Conservation (phyloP, 2,329 filamentous ascomycete species). For the Orbilia javanica region DNA sequence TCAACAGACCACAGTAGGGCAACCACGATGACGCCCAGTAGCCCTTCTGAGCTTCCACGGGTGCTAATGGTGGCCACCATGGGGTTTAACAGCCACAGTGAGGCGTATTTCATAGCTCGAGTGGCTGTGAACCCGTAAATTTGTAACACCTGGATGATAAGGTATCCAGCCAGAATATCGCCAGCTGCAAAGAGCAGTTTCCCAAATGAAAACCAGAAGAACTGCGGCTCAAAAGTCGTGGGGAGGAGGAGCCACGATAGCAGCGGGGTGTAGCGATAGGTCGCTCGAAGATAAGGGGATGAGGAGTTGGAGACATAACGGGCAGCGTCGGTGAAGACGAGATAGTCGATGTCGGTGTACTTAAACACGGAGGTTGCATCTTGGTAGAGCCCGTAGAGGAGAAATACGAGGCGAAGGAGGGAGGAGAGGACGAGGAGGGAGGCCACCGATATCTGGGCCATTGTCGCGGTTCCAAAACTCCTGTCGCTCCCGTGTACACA, state of each 20-base stretch:
- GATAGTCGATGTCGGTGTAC: constrained; percentile 99
- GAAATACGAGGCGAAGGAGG: constrained; percentile 77
- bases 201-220: constrained; percentile 81
- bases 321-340: constrained; percentile 95
- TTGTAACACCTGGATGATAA: constrained; percentile 71
- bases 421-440: constrained; percentile 71
- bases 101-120: constrained; percentile 79
- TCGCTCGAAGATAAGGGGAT: constrained; percentile 89
- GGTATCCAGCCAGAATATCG: constrained; percentile 85
- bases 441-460: constrained; percentile 60
- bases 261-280: constrained; percentile 95
- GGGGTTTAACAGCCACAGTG: constrained; percentile 93
- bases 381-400: constrained; percentile 92
- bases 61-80: constrained; percentile 99
- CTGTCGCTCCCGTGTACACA: neutral
- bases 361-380: constrained; percentile 92
- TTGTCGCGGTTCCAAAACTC: neutral
- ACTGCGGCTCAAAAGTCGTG: constrained; percentile 72
- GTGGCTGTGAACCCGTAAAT: constrained; percentile 66
- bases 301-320: constrained; percentile 75
- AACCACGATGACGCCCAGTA: constrained; percentile 86
- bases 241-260: constrained; percentile 91
- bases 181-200: constrained; percentile 87
- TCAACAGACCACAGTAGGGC: constrained; percentile 85
- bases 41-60: constrained; percentile 89